These are phyloP conservation scores for Aspergillus latus DNA, from an alignment of 2,329 filamentous ascomycete genomes.

Conservation along the genomic window DNA sequence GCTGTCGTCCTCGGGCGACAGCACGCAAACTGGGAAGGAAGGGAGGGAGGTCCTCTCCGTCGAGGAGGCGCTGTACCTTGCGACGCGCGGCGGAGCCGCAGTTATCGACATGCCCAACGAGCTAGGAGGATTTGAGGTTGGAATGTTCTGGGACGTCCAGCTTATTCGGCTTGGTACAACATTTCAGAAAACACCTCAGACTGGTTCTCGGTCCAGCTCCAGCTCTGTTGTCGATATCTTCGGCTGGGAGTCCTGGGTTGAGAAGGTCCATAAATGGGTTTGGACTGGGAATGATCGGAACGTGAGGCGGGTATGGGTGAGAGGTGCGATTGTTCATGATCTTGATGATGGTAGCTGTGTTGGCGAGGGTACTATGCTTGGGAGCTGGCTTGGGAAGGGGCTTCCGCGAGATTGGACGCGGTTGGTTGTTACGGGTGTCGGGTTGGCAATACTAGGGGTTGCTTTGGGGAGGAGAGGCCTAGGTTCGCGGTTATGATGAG, in stretches of 20 bases:
- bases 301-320: conserved; percentile 84
- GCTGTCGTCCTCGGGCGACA: neutral
- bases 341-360: neutral
- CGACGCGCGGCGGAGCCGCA: conserved; percentile 80
- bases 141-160: conserved; percentile 90
- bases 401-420: no score
- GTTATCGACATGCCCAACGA: conserved; percentile 71
- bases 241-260: conserved; percentile 85
- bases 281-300: conserved; percentile 93
- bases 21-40: neutral
- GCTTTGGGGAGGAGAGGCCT: no score
- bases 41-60: conserved; percentile 64
- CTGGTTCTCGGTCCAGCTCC: neutral
- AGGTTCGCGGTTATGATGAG: no score
- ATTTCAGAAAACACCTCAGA: no score
- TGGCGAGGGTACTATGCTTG: neutral
- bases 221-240: conserved; percentile 74
- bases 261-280: conserved; percentile 89
- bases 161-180: conserved; percentile 61
- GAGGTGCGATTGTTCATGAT: conserved; percentile 72
- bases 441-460: no score
- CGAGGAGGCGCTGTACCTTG: conserved; percentile 82
- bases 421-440: no score
- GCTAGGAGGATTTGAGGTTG: conserved; percentile 79
- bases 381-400: neutral